Percentiles rank a stretch among this genome's conserved stretches.
Conservation (phyloP, 2,329 filamentous ascomycete genomes). For the Eutypella sp. region DNA sequence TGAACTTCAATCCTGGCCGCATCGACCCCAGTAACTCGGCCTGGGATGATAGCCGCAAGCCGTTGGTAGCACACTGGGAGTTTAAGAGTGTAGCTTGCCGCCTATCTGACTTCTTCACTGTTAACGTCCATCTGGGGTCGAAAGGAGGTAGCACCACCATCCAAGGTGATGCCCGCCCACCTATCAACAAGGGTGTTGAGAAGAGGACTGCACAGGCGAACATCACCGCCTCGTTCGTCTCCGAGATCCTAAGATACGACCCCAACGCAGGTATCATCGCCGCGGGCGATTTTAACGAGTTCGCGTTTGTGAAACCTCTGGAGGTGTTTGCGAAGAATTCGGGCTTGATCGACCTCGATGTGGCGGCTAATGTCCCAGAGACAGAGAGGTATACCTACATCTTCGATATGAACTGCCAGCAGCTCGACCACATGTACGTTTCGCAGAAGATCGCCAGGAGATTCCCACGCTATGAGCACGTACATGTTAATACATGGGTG, state of each 20-base stretch:
- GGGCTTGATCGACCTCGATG: constrained; percentile 58
- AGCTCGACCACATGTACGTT: constrained; percentile 66
- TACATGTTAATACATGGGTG: constrained; percentile 69
- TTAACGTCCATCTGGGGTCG: constrained; percentile 65
- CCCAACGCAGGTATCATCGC: constrained; percentile 52
- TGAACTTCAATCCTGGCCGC: constrained; percentile 64
- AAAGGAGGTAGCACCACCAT: constrained; percentile 63
- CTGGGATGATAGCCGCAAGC: constrained; percentile 60
- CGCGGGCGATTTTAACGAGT: constrained; percentile 71
- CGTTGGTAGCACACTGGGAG: constrained; percentile 62
- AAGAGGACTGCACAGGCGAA: constrained; percentile 52
- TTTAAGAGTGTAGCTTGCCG: constrained; percentile 34
- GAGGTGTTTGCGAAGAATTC: constrained; percentile 48
- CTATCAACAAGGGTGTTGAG: constrained; percentile 59
- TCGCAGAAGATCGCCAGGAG: constrained; percentile 45
- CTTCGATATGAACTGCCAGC: constrained; percentile 64
- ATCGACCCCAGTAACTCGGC: constrained; percentile 58
- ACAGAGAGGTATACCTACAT: constrained; percentile 66
- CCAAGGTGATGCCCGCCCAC: constrained; percentile 61
- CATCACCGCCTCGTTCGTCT: constrained; percentile 55
- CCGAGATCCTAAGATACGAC: constrained; percentile 52
- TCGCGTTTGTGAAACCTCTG: constrained; percentile 57
- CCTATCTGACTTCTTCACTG: constrained; percentile 49
- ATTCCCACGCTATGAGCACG: constrained; percentile 53
- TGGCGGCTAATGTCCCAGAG: constrained; percentile 44